phyloP scores from a whole-genome alignment of 345 rosid species.

The Brassica napus region DNA sequence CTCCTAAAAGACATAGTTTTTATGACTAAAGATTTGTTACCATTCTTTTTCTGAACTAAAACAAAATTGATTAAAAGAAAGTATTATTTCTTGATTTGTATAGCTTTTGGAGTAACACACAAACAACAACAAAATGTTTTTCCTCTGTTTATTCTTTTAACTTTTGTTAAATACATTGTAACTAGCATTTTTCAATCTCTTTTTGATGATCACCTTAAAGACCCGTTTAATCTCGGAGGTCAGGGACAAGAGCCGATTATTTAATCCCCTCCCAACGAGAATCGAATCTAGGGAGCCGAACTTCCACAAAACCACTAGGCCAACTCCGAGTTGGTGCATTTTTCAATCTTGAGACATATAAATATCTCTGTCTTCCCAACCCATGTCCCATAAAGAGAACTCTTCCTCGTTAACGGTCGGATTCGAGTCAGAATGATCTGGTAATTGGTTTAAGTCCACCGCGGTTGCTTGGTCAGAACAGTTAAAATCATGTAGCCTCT shows the following conservation, averaged over 20 bases:
- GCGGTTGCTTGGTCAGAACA: conserved; percentile 27
- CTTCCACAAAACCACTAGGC: too few species aligned
- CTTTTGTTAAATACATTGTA: conserved; percentile 23
- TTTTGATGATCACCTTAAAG: too few species aligned
- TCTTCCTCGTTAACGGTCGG: conserved; percentile 26
- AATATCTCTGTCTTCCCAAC: conserved; percentile 37
- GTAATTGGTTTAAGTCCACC: conserved; percentile 28
- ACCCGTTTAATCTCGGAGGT: too few species aligned
- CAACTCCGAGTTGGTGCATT: too few species aligned
- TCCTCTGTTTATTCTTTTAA: conserved; percentile 20
- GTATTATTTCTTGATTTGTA: conserved; percentile 36
- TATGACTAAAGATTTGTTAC: conserved; percentile 44
- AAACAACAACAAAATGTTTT: neutral
- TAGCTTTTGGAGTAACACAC: conserved; percentile 12
- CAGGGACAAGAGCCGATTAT: too few species aligned
- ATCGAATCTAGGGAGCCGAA: too few species aligned
- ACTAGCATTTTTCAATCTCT: neutral
- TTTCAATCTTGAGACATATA: conserved; percentile 33
- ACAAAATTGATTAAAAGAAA: neutral
- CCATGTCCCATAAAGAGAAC: conserved; percentile 44
- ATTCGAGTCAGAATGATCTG: conserved; percentile 24
- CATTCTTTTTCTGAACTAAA: neutral
- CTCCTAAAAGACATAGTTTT: conserved; percentile 68
- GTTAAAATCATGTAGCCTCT: conserved; percentile 27
- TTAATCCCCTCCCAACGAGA: too few species aligned